Evolutionary conservation across 2,329 filamentous ascomycete genomes (phyloP), one percentile per base, ranked within the genome.

Genomic region (Aspergillus sp.): DNA sequence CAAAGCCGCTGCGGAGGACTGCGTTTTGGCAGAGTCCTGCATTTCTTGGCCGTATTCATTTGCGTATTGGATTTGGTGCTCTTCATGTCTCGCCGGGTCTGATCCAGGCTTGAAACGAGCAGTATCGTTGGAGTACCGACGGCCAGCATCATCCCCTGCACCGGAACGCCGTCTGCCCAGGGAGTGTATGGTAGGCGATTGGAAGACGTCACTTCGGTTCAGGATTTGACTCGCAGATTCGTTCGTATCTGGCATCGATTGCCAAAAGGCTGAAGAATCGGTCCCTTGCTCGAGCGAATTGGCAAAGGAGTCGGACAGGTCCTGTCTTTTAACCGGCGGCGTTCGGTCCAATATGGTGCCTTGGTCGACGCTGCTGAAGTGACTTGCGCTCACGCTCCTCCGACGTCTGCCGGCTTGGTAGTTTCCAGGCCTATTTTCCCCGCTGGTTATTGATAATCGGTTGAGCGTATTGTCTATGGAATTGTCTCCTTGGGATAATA

Each of bases 201-300:
- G 82, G 59, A 98, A 97, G 6, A 96, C 85, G 56, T 93, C 88
- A 56, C 89, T 96, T 32, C 86, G 82, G 45, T 81, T 79, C 6
- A 98, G 71, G 34, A 97, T 96, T 65, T 95, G 89, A 62, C 91
- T 97, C 2, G 87, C 91, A 3, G 90, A 94, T 42, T 85, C 83
- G 47, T 76, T 75, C n/a, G 75, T 80, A 48, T 90, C 87, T 0
- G 19, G 19, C 19, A 19, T 19, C 19, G 81, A 82, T 3, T 85
- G 86, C 3, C 82, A 75, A 1, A 84, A 75, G 30, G 83, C 72
- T 2, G 82, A 87, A 1, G 86, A 90, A 47, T 85, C 80, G 4
- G 83, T 88, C 0, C 82, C 84, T 40, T 85, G 86, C 44, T 87
- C 87, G 50, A 83, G 57, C 35, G 84, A 88, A 56, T 85, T 83